Percentiles rank a stretch among this genome's conserved stretches.
phyloP scores from a whole-genome alignment of 371 early-diverging fungal species.

The Mortierella sp. region DNA sequence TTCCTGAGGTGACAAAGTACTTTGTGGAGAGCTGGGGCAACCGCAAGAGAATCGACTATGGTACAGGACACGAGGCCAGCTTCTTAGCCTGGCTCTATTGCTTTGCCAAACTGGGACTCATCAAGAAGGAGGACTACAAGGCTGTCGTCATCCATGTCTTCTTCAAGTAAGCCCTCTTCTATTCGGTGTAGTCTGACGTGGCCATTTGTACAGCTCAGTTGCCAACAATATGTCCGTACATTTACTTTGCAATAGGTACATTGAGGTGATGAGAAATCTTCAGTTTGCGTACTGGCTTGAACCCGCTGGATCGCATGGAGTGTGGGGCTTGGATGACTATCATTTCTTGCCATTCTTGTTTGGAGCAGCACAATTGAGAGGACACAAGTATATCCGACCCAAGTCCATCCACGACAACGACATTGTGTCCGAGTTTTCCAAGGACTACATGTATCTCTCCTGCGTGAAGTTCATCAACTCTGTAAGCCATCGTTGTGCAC shows the following conservation, averaged over 20 bases:
- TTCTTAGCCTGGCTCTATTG: conserved; percentile 96
- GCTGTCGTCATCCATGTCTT: conserved; percentile 90
- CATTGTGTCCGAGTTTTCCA: conserved; percentile 86
- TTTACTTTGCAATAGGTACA: conserved; percentile 72
- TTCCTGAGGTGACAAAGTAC: conserved; percentile 85
- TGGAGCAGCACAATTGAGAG: conserved; percentile 91
- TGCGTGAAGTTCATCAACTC: conserved; percentile 92
- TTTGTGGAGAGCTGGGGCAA: conserved; percentile 95
- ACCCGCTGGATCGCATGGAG: conserved; percentile 99
- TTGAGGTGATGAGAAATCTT: conserved; percentile 88
- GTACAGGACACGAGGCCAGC: conserved; percentile 99
- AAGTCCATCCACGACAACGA: conserved; percentile 87
- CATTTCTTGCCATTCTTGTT: conserved; percentile 98
- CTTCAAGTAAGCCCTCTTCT: conserved; percentile 62
- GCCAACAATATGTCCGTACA: conserved; percentile 4
- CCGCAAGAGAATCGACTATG: conserved; percentile 98
- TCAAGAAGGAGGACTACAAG: conserved; percentile 74
- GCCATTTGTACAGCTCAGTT: no score
- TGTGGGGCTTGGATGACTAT: conserved; percentile 99
- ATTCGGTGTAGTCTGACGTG: not conserved
- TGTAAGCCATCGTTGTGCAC: conserved; percentile 54
- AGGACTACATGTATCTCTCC: conserved; percentile 94
- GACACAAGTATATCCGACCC: conserved; percentile 87
- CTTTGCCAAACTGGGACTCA: conserved; percentile 79
- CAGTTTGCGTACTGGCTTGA: conserved; percentile 97